These are phyloP conservation scores for Colletotrichum lindemuthianum DNA, from an alignment of 2,329 filamentous ascomycete species.

Conservation along the genomic window DNA sequence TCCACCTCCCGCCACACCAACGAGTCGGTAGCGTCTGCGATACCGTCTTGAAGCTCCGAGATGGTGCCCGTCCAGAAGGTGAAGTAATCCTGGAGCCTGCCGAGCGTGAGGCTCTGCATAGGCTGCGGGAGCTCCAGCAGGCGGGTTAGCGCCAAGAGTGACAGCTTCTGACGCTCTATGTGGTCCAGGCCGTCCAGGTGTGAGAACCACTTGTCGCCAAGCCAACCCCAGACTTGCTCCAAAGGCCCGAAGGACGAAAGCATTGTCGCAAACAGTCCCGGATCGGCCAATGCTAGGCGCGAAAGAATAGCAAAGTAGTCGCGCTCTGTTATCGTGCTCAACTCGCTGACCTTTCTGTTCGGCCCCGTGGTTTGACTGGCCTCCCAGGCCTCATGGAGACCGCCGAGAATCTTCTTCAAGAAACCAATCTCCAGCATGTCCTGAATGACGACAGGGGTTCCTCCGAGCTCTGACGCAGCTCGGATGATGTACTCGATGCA, in stretches of 20 bases:
- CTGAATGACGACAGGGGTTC: constrained; percentile 70
- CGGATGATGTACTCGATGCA: constrained; percentile 74
- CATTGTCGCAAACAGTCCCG: constrained; percentile 72
- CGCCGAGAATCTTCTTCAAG: constrained; percentile 70
- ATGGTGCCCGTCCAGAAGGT: constrained; percentile 79
- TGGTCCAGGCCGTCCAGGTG: constrained; percentile 76
- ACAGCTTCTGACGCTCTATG: constrained; percentile 74
- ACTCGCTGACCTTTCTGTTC: constrained; percentile 72
- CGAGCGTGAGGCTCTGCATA: constrained; percentile 66
- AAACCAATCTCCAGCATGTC: constrained; percentile 74
- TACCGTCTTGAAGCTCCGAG: constrained; percentile 71
- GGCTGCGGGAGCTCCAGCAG: constrained; percentile 72
- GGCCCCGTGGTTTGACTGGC: constrained; percentile 86
- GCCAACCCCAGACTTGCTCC: constrained; percentile 67
- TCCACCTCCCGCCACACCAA: constrained; percentile 59
- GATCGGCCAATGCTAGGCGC: constrained; percentile 79
- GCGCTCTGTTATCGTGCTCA: constrained; percentile 80
- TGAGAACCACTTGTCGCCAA: constrained; percentile 72
- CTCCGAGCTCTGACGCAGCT: constrained; percentile 69
- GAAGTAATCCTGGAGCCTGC: constrained; percentile 77
- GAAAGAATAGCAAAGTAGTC: constrained; percentile 88
- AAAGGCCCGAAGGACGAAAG: constrained; percentile 58
- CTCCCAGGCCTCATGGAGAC: constrained; percentile 74
- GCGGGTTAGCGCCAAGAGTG: constrained; percentile 76
- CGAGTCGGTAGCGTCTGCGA: constrained; percentile 60